Percentiles rank a stretch among this genome's conserved stretches.
Conservation (phyloP, 1,284 basidiomycete genomes). For the Cystobasidium sp. region DNA sequence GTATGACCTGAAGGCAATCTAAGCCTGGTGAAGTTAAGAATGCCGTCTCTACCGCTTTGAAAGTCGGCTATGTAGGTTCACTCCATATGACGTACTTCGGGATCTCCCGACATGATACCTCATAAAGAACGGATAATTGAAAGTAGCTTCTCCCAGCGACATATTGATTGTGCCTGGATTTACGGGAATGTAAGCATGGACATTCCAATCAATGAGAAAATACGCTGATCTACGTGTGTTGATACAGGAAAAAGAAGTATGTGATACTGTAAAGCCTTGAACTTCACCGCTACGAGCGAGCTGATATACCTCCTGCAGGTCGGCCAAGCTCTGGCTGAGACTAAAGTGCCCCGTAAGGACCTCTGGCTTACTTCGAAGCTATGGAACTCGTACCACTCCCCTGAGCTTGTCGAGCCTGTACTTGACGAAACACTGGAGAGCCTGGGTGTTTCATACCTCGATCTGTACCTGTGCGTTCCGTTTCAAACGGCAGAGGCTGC, state of each 20-base stretch:
- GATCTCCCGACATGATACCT: constrained; percentile 7
- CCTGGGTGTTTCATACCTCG: constrained; percentile 74
- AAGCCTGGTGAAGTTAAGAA: constrained; percentile 47
- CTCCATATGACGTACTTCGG: not conserved
- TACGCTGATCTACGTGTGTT: not conserved
- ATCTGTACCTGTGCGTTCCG: constrained; percentile 75
- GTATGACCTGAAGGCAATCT: constrained; percentile 45
- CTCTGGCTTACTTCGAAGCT: constrained; percentile 74
- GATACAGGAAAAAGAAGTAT: constrained; percentile 27
- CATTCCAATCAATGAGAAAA: too few relatives aligned
- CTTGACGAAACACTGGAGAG: constrained; percentile 72
- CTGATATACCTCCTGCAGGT: constrained; percentile 61
- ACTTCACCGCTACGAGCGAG: not conserved
- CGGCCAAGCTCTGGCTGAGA: constrained; percentile 73
- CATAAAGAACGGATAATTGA: not conserved
- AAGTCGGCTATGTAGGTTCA: constrained; percentile 47
- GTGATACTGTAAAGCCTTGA: not conserved
- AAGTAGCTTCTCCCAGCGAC: constrained; percentile 4
- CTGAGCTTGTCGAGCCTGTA: constrained; percentile 67
- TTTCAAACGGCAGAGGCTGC: constrained; percentile 64
- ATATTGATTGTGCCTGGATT: constrained; percentile 52
- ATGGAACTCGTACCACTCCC: constrained; percentile 66
- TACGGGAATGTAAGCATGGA: constrained; percentile 71
- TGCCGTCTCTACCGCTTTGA: constrained; percentile 47
- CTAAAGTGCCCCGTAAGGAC: constrained; percentile 66